Evolutionary conservation across 2,329 filamentous ascomycete genomes (phyloP).

Genomic region (Venturia carpophila): DNA sequence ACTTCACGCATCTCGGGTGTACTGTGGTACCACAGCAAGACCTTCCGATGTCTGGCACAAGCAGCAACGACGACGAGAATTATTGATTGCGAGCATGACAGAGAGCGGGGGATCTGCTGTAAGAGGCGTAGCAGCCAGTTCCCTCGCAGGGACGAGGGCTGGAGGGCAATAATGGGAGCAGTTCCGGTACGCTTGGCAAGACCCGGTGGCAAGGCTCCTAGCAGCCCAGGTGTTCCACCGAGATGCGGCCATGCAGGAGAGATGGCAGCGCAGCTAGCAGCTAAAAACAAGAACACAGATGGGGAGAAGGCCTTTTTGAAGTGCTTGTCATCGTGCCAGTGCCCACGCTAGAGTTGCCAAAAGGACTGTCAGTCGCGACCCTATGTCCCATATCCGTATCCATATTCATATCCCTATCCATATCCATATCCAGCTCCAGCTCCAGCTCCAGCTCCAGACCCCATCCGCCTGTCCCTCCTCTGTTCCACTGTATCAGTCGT

Average conservation of each 20-base stretch:
- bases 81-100: background rate
- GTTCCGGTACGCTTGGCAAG: background rate
- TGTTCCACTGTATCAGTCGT: background rate
- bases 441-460: background rate
- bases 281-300: conserved; percentile 4
- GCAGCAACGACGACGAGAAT: background rate
- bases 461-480: background rate
- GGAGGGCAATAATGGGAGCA: background rate
- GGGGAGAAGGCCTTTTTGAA: conserved; percentile 6
- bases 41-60: background rate
- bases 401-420: background rate
- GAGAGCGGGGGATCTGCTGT: conserved; percentile 7
- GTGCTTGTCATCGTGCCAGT: background rate
- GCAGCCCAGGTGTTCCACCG: background rate
- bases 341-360: background rate
- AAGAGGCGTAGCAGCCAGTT: conserved; percentile 8
- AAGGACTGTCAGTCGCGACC: background rate
- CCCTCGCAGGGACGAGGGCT: background rate
- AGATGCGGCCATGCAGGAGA: background rate
- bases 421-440: background rate
- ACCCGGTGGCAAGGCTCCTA: background rate
- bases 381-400: background rate
- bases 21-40: no score
- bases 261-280: background rate
- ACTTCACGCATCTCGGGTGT: no score